phyloP scores from a whole-genome alignment of 163 green algal species.

The Chlamydomonas reinhardtii region DNA sequence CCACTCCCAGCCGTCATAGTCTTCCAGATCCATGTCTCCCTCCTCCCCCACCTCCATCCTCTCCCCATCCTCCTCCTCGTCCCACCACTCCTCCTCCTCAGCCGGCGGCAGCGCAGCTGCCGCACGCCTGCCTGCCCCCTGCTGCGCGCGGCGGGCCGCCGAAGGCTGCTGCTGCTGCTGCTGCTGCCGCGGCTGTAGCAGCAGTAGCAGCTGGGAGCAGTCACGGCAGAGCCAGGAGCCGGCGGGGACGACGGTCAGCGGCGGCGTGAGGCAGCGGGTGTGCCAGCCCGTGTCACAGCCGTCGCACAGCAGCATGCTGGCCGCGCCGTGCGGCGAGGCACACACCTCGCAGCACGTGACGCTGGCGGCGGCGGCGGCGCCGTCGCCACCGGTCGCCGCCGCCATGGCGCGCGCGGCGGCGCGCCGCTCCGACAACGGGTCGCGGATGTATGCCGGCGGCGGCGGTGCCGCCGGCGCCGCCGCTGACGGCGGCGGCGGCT shows the following conservation, averaged over 20 bases:
- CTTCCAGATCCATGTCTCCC: not conserved
- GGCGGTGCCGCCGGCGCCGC: too few relatives aligned
- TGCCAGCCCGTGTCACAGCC: slow-evolving; percentile 69
- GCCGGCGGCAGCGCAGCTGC: not conserved
- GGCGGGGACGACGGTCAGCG: not conserved
- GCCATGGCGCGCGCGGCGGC: too few relatives aligned
- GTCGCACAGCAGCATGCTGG: slow-evolving; percentile 73
- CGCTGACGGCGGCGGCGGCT: too few relatives aligned
- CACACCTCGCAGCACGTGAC: slow-evolving; percentile 57
- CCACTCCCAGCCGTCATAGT: not conserved
- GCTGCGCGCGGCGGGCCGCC: too few relatives aligned
- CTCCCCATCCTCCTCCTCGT: not conserved
- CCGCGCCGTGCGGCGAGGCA: slow-evolving; percentile 58
- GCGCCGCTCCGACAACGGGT: too few relatives aligned
- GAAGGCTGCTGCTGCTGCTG: not conserved
- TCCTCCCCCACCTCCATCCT: not conserved
- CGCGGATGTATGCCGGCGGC: too few relatives aligned
- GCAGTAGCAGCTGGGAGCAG: not conserved
- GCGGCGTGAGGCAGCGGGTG: slow-evolving; percentile 54
- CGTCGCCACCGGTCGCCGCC: too few relatives aligned
- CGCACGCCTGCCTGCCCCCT: too few relatives aligned
- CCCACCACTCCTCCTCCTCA: not conserved
- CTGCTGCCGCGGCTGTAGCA: not conserved
- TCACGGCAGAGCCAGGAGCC: not conserved
- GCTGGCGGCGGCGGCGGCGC: too few relatives aligned